Conservation (phyloP, 2,329 filamentous ascomycete species). For the Pseudogymnoascus sp. region DNA sequence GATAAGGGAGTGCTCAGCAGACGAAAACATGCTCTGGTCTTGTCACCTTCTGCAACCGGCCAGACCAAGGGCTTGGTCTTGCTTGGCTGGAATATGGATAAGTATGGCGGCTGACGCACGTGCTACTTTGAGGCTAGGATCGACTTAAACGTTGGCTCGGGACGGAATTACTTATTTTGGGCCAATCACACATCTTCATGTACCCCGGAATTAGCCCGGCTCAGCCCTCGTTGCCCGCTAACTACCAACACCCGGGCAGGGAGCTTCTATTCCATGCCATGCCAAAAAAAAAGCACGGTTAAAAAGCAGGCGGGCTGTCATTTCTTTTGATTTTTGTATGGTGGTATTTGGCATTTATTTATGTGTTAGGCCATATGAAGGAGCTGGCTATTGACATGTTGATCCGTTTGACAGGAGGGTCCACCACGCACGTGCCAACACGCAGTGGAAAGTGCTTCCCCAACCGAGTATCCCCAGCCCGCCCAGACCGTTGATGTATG, state of each 20-base stretch:
- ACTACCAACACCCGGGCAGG: not conserved
- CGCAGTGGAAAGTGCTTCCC: not conserved
- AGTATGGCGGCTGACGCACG: not conserved
- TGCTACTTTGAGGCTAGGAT: not conserved
- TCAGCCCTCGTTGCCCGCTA: not conserved
- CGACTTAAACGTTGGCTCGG: not conserved
- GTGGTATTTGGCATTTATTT: not conserved
- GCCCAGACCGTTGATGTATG: not conserved
- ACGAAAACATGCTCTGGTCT: not conserved
- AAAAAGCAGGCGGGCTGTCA: not conserved
- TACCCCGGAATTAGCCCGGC: not conserved
- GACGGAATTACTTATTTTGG: not conserved
- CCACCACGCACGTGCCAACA: not conserved
- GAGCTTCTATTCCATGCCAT: not conserved
- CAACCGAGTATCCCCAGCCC: not conserved
- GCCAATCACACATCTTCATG: not conserved
- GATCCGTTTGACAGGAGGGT: not conserved
- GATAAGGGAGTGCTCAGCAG: not conserved
- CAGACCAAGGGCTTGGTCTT: constrained; percentile 1
- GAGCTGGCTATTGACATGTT: not conserved
- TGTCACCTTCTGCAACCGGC: constrained; percentile 3
- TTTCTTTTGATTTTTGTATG: not conserved
- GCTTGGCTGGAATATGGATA: constrained; percentile 1
- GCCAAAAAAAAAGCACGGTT: not conserved
- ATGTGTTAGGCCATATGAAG: not conserved